Evolutionary conservation across 129 eudicot species (phyloP).

Genomic region (Flaveria bidentis): DNA sequence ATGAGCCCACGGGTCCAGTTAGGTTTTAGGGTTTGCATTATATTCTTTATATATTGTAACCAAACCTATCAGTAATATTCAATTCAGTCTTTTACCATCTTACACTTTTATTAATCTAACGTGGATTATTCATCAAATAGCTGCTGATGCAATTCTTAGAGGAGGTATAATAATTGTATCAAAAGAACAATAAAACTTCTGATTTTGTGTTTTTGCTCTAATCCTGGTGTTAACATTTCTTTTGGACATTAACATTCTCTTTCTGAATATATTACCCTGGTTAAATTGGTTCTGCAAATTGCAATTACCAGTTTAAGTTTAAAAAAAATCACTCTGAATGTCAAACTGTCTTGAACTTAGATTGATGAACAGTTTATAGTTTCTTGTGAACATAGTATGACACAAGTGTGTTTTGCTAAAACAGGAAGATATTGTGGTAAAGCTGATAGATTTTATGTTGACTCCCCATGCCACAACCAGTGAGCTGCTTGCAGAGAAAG

Average conservation of each 20-base stretch:
- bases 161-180: conserved; percentile 10
- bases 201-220: background rate
- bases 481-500: conserved; percentile 80
- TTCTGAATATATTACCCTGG: background rate
- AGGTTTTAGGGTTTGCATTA: too few species aligned
- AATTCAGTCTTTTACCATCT: too few species aligned
- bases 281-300: background rate
- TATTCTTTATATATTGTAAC: too few species aligned
- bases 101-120: background rate
- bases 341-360: background rate
- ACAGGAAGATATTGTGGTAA: conserved; percentile 84
- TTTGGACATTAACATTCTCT: background rate
- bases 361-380: background rate
- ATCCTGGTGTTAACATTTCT: background rate
- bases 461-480: conserved; percentile 81
- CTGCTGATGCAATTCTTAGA: background rate
- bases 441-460: conserved; percentile 83
- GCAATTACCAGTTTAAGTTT: background rate
- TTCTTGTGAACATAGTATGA: conserved; percentile 22
- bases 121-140: background rate
- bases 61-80: too few species aligned
- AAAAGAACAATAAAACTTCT: background rate
- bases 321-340: background rate
- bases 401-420: conserved; percentile 1
- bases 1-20: too few species aligned